Evolutionary conservation across 1,284 basidiomycete genomes (phyloP).

Genomic region (Moesziomyces sp.): DNA sequence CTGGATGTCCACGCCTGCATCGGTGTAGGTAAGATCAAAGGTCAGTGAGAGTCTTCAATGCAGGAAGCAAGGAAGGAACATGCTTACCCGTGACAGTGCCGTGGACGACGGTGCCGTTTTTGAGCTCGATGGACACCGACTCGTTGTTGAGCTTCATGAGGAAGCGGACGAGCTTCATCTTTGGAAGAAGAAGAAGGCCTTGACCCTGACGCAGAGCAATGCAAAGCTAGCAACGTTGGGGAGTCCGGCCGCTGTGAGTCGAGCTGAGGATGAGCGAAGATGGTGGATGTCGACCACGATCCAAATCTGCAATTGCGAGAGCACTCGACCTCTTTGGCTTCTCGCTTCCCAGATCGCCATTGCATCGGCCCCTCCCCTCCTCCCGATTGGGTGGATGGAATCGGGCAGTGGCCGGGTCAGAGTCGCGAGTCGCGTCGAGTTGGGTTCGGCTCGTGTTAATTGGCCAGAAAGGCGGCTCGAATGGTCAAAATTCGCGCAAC

Average conservation of each 20-base stretch:
- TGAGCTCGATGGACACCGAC: slow-evolving; percentile 97
- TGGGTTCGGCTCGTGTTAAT: slow-evolving; percentile 15
- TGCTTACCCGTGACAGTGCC: slow-evolving; percentile 86
- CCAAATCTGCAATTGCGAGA: background rate
- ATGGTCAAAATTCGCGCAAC: background rate
- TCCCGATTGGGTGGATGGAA: background rate
- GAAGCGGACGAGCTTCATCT: slow-evolving; percentile 74
- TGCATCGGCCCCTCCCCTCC: background rate
- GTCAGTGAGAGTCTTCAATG: background rate
- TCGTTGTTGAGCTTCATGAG: slow-evolving; percentile 99
- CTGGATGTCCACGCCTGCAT: slow-evolving; percentile 64
- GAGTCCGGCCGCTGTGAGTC: slow-evolving; percentile 31
- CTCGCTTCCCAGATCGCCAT: background rate
- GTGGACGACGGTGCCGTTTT: slow-evolving; percentile 94
- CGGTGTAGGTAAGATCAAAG: slow-evolving; percentile 2
- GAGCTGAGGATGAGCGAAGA: background rate
- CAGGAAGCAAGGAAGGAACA: slow-evolving; percentile 1
- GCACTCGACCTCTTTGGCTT: background rate
- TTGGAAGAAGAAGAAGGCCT: slow-evolving; percentile 29
- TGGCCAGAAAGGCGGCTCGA: background rate
- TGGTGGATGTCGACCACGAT: slow-evolving; percentile 4
- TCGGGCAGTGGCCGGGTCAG: background rate
- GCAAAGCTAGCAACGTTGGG: slow-evolving; percentile 6
- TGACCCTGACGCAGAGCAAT: slow-evolving; percentile 32
- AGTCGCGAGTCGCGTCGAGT: slow-evolving; percentile 30